Evolutionary conservation across 495 filamentous ascomycete species (phyloP).

Genomic region (Penicillium crystallinum): DNA sequence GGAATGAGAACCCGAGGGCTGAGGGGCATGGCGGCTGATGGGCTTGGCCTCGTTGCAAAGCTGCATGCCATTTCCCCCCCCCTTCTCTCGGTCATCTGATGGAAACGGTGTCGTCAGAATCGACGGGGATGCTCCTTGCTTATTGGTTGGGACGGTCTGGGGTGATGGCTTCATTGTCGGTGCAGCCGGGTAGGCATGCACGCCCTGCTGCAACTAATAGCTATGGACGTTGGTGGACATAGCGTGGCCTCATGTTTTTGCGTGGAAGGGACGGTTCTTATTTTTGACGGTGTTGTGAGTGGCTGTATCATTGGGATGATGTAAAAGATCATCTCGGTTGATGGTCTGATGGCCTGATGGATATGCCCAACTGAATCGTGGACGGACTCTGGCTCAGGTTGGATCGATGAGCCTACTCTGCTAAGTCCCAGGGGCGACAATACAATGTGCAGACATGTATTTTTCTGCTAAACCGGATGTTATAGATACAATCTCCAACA

Average conservation of each 20-base stretch:
- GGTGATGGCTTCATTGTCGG: background rate
- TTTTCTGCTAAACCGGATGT: background rate
- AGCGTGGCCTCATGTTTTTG: background rate
- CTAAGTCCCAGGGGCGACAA: too few relatives aligned
- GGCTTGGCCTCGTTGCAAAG: background rate
- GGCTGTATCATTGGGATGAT: background rate
- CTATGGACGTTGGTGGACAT: background rate
- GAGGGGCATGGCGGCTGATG: background rate
- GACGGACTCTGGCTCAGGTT: too few relatives aligned
- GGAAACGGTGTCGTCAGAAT: background rate
- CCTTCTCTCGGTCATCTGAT: background rate
- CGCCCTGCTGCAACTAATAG: slow-evolving; percentile 10
- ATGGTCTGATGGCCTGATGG: too few relatives aligned
- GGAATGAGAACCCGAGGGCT: background rate
- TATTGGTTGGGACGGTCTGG: background rate
- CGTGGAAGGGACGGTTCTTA: background rate
- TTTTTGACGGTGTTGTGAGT: background rate
- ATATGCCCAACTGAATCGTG: too few relatives aligned
- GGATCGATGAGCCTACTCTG: too few relatives aligned
- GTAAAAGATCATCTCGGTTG: too few relatives aligned
- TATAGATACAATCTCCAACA: background rate
- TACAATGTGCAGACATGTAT: too few relatives aligned
- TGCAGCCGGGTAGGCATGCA: slow-evolving; percentile 20
- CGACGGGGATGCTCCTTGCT: background rate
- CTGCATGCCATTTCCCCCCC: background rate